Base-by-base conservation (phyloP, 2,329 filamentous ascomycete species). In the Ambrosiella beaveri region DNA sequence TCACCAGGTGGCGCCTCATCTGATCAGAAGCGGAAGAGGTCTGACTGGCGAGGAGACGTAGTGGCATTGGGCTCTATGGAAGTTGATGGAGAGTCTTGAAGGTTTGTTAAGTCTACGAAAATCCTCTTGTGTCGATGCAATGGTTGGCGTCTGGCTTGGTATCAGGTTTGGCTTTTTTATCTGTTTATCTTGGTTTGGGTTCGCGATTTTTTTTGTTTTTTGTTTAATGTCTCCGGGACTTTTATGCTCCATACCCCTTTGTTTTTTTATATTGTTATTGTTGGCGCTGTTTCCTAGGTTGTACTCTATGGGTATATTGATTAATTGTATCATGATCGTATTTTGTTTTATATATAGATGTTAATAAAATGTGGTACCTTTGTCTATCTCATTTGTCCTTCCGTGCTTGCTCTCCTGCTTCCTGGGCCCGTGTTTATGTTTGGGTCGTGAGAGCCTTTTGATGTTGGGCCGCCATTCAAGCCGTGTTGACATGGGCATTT, bases 11-110 rank as follows among this genome's bases (percentile, higher is more conserved):
- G 56, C 27, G 40, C 17, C 12, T 41, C 56, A 9, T 58, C 59
- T 9, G 59, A 60, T 19, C 59, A 60, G 45, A 60, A 60, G 56
- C 50, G 59, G 8, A 60, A 60, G 38, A 40, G 59, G 38, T 11
- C 59, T 12, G 59, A 58, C 44, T 60, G 59, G 59, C 53, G 59
- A 19, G 56, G 56, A 3, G 56, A 58, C 15, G n/a, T 58, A 19
- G 56, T 57, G 44, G 41, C 59, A 15, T 35, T 57, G 0, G 59
- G 51, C 13, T 45, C 56, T 8, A 57, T 60, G 52, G 59, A 60
- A 11, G 39, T 57, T 55, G 59, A 60, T 27, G 59, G 52, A 1
- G 59, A 58, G 41, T 54, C 41, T 27, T 59, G 47, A 51, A 35
- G 35, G 44, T 2, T 8, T 3, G 3, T 13, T 13, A n/a, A 41